Evolutionary conservation across 225 moss, liverwort and hornwort genomes (phyloP), one percentile per base, ranked within the genome.

Genomic region (Ulota crispa): DNA sequence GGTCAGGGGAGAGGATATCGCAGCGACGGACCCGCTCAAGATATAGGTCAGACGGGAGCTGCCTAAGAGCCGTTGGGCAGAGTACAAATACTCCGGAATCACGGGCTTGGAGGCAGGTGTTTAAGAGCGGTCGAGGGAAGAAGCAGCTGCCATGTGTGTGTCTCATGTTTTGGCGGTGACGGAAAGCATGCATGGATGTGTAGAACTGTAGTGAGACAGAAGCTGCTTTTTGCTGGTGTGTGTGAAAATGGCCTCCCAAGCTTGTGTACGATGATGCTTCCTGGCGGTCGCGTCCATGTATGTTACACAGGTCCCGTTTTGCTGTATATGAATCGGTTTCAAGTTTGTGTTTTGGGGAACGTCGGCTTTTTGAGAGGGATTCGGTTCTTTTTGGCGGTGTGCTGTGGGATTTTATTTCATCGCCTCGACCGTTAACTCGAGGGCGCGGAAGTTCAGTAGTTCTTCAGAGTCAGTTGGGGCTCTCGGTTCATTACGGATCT

Each of bases 1-100:
- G 97, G 97, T 75, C 91, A 93, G 86, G 98, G 98, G 27, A 89
- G 98, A 93, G 95, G 95, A 80, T 98, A 88, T 28, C 95, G 92
- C 69, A 84, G 90, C 14, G 98, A 98, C 76, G 93, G 89, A 27
- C 90, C 93, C 31, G 68, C 91, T 78, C 94, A 87, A 83, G 95
- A 92, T 16, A 72, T 73, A 60, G 77, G 78, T 69, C 87, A 74
- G 61, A 7, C 81, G 1, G 92, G 23, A 78, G 84, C 86, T 64
- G 69, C 73, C 45, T 90, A 36, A 65, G 31, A 23, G 63, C 10
- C 57, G 6, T 36, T 20, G n/a, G 79, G 34, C 74, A 28, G 76
- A 70, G 73, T 60, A 78, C 37, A 74, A 74, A 41, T 30, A 10
- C 81, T 79, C 81, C 56, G 87, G 85, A 84, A 82, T 78, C 84